Evolutionary conservation across 2,329 filamentous ascomycete species (phyloP).

Genomic region (Cephalotrichum gorgonifer): DNA sequence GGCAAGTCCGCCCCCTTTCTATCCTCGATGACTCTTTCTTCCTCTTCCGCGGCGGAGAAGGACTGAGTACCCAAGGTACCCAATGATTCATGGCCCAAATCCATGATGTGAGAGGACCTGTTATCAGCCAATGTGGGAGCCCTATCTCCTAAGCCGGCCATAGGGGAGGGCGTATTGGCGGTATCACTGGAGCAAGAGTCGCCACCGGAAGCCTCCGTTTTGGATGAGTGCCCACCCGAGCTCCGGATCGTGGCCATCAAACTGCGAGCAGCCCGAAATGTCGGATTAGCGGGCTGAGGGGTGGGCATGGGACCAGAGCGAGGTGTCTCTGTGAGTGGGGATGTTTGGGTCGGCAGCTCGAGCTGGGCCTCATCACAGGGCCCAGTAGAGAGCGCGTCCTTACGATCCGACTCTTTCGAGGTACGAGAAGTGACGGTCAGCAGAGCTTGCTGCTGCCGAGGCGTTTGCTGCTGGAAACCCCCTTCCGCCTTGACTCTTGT

Average conservation of each 20-base stretch:
- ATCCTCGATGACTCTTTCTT: neutral
- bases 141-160: neutral
- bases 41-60: neutral
- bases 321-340: neutral
- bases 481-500: slow-evolving; percentile 19
- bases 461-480: neutral
- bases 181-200: neutral
- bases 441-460: neutral
- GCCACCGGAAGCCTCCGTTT: neutral
- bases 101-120: neutral
- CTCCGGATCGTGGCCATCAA: neutral
- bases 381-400: slow-evolving; percentile 20
- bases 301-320: neutral
- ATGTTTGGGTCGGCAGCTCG: slow-evolving; percentile 35
- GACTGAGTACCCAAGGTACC: neutral
- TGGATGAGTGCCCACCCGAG: neutral
- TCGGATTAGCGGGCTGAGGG: neutral
- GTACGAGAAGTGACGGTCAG: neutral
- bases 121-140: neutral
- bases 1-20: neutral
- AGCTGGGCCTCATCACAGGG: slow-evolving; percentile 56
- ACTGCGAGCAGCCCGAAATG: neutral
- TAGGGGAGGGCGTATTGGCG: neutral
- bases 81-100: neutral
- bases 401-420: neutral